These are phyloP conservation scores for Nannochloropsis salina DNA, from an alignment of 108 stramenopile genomes.

Conservation along the genomic window DNA sequence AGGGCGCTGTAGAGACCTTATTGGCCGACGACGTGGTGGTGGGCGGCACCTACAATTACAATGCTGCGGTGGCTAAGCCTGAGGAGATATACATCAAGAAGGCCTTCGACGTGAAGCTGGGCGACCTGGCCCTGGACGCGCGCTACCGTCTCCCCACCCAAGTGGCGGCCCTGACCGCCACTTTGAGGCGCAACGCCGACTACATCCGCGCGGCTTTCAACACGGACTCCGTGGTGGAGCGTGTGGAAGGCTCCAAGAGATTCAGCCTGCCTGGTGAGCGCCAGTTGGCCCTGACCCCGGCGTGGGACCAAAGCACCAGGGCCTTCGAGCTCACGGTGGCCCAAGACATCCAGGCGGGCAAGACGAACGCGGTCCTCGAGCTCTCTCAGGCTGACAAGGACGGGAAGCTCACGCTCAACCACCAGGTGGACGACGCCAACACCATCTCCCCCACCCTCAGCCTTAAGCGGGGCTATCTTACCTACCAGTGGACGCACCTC, in stretches of 20 bases:
- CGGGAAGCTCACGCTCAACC: not conserved
- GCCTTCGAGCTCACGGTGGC: constrained; percentile 3
- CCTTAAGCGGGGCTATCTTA: constrained; percentile 16
- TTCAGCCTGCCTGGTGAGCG: not conserved
- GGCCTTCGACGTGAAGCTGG: not conserved
- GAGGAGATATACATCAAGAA: not conserved
- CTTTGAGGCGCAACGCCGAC: constrained; percentile 11
- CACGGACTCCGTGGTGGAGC: not conserved
- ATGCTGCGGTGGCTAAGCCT: constrained; percentile 8
- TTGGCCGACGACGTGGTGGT: not conserved
- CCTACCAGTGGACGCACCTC: constrained; percentile 17
- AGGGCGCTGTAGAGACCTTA: not conserved
- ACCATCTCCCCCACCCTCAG: constrained; percentile 14
- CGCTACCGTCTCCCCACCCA: not conserved
- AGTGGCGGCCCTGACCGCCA: constrained; percentile 11
- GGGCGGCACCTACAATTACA: constrained; percentile 17
- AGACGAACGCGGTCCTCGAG: not conserved
- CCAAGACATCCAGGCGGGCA: not conserved
- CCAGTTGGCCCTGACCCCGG: not conserved
- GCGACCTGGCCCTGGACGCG: not conserved
- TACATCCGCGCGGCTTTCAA: constrained; percentile 10
- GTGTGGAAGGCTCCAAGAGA: not conserved
- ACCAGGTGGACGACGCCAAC: constrained; percentile 17
- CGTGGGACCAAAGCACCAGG: not conserved
- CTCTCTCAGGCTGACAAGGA: not conserved